These are phyloP conservation scores for Xanthoconium stramineum DNA, from an alignment of 768 basidiomycete genomes.

Conservation along the genomic window DNA sequence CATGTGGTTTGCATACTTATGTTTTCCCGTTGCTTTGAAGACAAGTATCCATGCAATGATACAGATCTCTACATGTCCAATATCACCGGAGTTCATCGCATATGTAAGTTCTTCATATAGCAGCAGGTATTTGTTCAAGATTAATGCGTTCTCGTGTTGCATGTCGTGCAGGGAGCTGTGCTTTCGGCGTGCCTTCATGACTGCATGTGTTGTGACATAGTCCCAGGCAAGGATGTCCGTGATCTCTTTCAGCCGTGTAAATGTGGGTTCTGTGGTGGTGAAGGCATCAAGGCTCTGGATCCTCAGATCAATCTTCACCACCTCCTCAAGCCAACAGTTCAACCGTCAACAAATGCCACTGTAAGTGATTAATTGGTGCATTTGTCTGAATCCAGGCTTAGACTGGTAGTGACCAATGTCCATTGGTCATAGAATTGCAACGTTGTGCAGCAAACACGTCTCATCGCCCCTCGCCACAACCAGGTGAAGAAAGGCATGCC, in stretches of 20 bases:
- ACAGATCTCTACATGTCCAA: slow-evolving; percentile 27
- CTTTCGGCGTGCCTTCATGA: background rate
- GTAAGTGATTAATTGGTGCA: slow-evolving; percentile 38
- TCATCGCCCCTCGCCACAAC: background rate
- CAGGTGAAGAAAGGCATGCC: slow-evolving; percentile 12
- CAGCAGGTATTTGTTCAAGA: background rate
- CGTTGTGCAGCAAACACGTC: slow-evolving; percentile 16
- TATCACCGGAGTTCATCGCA: slow-evolving; percentile 21
- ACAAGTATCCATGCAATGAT: slow-evolving; percentile 28
- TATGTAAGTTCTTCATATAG: background rate
- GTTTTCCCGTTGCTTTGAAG: slow-evolving; percentile 32
- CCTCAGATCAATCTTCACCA: background rate
- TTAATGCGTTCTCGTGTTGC: background rate
- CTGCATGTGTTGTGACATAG: background rate
- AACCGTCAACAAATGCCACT: slow-evolving; percentile 17
- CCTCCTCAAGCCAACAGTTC: background rate
- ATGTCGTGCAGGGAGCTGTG: background rate
- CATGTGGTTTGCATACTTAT: slow-evolving; percentile 35
- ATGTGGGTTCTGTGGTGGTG: background rate
- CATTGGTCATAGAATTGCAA: slow-evolving; percentile 26
- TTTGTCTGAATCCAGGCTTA: slow-evolving; percentile 34
- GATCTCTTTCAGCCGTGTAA: background rate
- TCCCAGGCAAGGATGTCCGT: background rate
- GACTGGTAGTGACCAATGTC: slow-evolving; percentile 30
- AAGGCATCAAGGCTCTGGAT: background rate